Conservation (phyloP, 73 alveolate species). For the Paramecium caudatum region DNA sequence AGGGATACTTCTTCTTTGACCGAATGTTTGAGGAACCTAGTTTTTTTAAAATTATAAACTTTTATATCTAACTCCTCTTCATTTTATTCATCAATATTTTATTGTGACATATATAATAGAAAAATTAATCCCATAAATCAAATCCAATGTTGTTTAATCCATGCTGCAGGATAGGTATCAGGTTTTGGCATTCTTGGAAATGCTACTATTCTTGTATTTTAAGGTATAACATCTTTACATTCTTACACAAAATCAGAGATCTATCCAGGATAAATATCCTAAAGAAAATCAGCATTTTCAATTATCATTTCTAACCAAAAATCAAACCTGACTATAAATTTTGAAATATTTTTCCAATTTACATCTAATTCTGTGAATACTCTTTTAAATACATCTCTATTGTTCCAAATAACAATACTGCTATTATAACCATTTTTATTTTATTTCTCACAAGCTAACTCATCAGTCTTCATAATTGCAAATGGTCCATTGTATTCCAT, state of each 20-base stretch:
- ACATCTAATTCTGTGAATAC: constrained; percentile 70
- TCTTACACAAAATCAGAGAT: constrained; percentile 79
- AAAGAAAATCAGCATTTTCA: constrained; percentile 77
- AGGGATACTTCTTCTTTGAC: too few relatives aligned
- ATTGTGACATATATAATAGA: too few relatives aligned
- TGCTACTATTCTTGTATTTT: constrained; percentile 84
- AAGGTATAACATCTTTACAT: constrained; percentile 83
- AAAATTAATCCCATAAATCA: too few relatives aligned
- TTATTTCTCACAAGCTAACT: constrained; percentile 81
- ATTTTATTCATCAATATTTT: too few relatives aligned
- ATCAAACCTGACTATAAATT: constrained; percentile 84
- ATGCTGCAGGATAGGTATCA: constrained; percentile 81
- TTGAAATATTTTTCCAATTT: constrained; percentile 73
- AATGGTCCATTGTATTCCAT: constrained; percentile 78
- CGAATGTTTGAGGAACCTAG: too few relatives aligned
- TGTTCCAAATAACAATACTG: constrained; percentile 80
- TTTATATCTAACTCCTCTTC: too few relatives aligned
- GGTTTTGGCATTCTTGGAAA: constrained; percentile 93
- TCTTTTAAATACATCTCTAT: constrained; percentile 77
- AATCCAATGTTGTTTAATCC: constrained; percentile 83
- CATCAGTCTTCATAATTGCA: constrained; percentile 83
- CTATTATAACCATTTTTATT: constrained; percentile 84
- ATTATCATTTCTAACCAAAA: constrained; percentile 85
- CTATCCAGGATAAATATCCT: constrained; percentile 77
- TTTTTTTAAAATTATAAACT: too few relatives aligned